Percentiles rank a stretch among this genome's conserved stretches.
phyloP scores from a whole-genome alignment of 2,329 filamentous ascomycete species.

The Cladosporium phlei region DNA sequence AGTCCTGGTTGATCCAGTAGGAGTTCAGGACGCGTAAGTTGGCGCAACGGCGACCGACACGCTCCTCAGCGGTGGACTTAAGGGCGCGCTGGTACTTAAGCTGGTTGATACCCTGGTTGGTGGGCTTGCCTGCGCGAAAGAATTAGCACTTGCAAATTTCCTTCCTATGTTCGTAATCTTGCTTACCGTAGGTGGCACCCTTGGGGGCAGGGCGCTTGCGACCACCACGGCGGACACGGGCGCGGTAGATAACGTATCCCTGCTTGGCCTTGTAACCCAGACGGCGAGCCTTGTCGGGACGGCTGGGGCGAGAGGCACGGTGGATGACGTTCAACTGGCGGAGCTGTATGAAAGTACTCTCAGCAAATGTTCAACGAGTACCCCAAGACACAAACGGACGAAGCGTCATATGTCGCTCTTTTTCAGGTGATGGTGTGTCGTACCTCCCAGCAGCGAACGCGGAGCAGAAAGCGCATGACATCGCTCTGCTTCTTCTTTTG shows the following conservation, averaged over 20 bases:
- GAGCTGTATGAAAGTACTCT: slow-evolving; percentile 99
- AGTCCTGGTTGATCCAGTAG: slow-evolving; percentile 99
- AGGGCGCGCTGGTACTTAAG: slow-evolving; percentile 99
- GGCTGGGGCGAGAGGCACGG: slow-evolving; percentile 94
- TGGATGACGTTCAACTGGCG: slow-evolving; percentile 99
- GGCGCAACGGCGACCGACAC: slow-evolving; percentile 97
- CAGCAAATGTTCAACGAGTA: slow-evolving; percentile 99
- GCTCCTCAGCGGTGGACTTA: slow-evolving; percentile 96
- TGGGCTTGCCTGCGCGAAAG: slow-evolving; percentile 78
- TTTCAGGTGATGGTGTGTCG: slow-evolving; percentile 30
- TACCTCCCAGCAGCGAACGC: slow-evolving; percentile 99
- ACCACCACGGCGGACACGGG: slow-evolving; percentile 96
- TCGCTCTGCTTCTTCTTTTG: slow-evolving; percentile 99
- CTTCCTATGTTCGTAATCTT: slow-evolving; percentile 10
- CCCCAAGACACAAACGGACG: slow-evolving; percentile 42
- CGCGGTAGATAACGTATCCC: slow-evolving; percentile 99
- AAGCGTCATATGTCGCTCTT: slow-evolving; percentile 30
- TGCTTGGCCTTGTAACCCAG: slow-evolving; percentile 99
- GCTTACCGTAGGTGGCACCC: slow-evolving; percentile 97
- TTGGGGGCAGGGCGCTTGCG: slow-evolving; percentile 94
- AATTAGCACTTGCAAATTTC: slow-evolving; percentile 22
- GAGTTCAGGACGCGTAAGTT: slow-evolving; percentile 99
- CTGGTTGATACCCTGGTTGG: slow-evolving; percentile 99
- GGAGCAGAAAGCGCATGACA: slow-evolving; percentile 99
- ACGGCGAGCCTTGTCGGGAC: slow-evolving; percentile 99